Evolutionary conservation across 2,329 filamentous ascomycete genomes (phyloP).

Genomic region (Nemania diffusa): DNA sequence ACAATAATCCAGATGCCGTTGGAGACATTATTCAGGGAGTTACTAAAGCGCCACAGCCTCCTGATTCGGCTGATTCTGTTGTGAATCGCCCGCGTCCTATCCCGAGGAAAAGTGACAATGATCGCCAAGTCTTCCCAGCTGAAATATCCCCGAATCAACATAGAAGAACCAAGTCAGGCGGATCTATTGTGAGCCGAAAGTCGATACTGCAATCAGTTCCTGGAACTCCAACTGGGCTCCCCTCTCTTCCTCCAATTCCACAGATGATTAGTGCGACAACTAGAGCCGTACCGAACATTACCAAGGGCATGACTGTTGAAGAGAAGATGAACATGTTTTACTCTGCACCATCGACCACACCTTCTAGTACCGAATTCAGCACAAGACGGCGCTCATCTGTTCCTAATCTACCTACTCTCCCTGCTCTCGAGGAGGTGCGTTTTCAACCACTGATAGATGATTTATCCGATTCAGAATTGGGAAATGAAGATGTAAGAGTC

Average conservation of each 20-base stretch:
- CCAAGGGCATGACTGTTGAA: conserved; percentile 67
- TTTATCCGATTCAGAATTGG: conserved; percentile 44
- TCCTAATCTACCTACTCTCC: conserved; percentile 57
- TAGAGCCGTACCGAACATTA: conserved; percentile 61
- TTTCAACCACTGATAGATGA: conserved; percentile 38
- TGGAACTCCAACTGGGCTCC: conserved; percentile 61
- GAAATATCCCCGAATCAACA: conserved; percentile 56
- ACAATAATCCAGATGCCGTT: conserved; percentile 62
- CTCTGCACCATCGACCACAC: conserved; percentile 50
- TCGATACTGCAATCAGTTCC: conserved; percentile 57
- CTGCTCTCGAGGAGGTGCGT: conserved; percentile 44
- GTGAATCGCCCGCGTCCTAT: conserved; percentile 67
- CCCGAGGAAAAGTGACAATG: conserved; percentile 59
- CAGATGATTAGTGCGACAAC: conserved; percentile 53
- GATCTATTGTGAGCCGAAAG: conserved; percentile 58
- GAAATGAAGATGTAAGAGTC: conserved; percentile 37
- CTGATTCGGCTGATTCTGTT: conserved; percentile 54
- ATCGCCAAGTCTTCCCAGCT: conserved; percentile 60
- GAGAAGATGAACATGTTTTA: conserved; percentile 67
- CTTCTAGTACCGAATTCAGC: conserved; percentile 24
- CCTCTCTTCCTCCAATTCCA: conserved; percentile 62
- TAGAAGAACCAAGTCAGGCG: conserved; percentile 61
- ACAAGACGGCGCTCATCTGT: conserved; percentile 54
- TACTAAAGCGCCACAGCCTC: conserved; percentile 46
- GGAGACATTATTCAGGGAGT: conserved; percentile 60